phyloP scores from a whole-genome alignment of 352 stramenopile genomes.

The Pythium brachiatum region DNA sequence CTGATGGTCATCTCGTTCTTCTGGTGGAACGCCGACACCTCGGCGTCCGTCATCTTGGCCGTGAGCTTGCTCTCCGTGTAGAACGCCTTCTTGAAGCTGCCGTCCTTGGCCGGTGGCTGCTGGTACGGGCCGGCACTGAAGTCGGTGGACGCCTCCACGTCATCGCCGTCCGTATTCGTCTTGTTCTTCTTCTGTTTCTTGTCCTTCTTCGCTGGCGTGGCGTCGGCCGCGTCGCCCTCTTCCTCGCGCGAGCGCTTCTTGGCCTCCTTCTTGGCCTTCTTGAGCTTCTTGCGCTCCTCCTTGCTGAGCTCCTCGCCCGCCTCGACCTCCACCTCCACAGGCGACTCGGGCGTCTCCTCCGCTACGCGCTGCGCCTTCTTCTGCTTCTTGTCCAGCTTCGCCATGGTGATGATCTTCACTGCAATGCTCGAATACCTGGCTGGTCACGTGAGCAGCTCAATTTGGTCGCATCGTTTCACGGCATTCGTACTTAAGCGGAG shows the following conservation, averaged over 20 bases:
- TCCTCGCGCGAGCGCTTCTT: constrained; percentile 36
- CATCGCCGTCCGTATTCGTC: constrained; percentile 2
- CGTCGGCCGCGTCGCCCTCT: constrained; percentile 8
- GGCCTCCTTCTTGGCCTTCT: constrained; percentile 40
- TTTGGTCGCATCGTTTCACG: constrained; percentile 17
- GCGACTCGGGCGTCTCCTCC: constrained; percentile 28
- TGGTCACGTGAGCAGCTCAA: not conserved
- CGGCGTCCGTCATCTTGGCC: constrained; percentile 71
- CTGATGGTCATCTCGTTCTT: constrained; percentile 82
- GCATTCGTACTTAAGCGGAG: constrained; percentile 22
- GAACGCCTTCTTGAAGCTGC: constrained; percentile 83
- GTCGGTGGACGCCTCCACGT: constrained; percentile 32
- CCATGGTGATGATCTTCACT: too few species aligned
- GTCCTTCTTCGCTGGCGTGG: constrained; percentile 40
- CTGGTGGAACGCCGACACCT: constrained; percentile 86
- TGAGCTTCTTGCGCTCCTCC: constrained; percentile 28
- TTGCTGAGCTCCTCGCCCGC: constrained; percentile 34
- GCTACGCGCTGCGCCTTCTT: constrained; percentile 40
- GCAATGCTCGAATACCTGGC: constrained; percentile 11
- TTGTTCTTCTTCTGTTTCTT: constrained; percentile 39
- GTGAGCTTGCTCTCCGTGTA: constrained; percentile 77
- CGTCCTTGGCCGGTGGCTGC: constrained; percentile 56
- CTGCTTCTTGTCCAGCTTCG: constrained; percentile 29
- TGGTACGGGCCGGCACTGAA: constrained; percentile 76
- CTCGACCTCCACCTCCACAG: constrained; percentile 16